Base-by-base conservation (phyloP, 2,329 filamentous ascomycete genomes). In the Trichoderma sp. region DNA sequence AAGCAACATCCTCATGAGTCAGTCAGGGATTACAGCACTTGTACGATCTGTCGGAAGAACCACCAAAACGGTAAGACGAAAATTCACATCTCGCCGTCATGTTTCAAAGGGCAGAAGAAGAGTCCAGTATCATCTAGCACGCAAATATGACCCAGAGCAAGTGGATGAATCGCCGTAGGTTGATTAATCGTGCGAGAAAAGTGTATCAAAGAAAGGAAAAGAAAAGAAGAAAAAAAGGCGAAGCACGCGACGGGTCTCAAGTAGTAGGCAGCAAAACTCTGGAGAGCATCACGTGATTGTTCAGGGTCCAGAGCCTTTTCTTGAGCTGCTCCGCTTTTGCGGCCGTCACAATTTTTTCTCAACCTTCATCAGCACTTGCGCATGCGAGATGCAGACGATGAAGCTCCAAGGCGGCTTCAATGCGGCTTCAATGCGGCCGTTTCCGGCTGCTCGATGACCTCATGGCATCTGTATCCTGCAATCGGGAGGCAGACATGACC, bases 131-230 rank as follows among this genome's bases (percentile, higher is more conserved):
- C 69, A 69, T 87, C 84, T 87, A 75, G 84, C 85, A 86, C 83
- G 79, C 78, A 84, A 85, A 86, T 87, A 84, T 87, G 85, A 87
- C 85, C 84, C 81, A 81, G 74, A 80, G 78, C 75, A 80, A 85
- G 82, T 86, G 77, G 79, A 76, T 67, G 78, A 80, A 73, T 84
- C 77, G 75, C 79, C 75, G 80, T 79, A 83, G 84, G 84, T 87
- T 87, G 85, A 87, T 87, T 87, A 83, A 82, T 86, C 80, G 84
- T 87, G 85, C 85, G 25, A 67, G 67, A 73, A 71, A 73, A 78
- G 56, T 77, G 77, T 74, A 71, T 71, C 52, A 74, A 74, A 75
- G 76, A 76, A 73, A 73, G 75, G 72, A 72, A 65, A 73, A 72
- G 71, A 73, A 70, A 73, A 63, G 70, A 67, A 68, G 60, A 71